Conservation (phyloP, 139 green algal genomes). For the Closterium sp. region DNA sequence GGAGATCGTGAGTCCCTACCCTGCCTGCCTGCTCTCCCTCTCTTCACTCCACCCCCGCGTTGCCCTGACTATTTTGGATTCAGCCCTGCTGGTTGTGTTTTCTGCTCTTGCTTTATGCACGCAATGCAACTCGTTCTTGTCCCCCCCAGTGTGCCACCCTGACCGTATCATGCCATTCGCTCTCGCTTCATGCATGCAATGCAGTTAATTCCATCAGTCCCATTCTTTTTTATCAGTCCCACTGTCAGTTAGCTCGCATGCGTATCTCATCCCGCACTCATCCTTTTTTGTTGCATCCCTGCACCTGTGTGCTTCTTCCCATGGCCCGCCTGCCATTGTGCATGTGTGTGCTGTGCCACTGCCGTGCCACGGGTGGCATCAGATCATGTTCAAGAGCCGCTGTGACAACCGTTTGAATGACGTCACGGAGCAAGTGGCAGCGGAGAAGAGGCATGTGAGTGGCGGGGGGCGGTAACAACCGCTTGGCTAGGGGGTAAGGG, state of each 20-base stretch:
- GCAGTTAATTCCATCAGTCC: not conserved
- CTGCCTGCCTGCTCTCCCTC: too few species aligned
- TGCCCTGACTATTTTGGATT: too few species aligned
- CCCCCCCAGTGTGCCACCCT: too few species aligned
- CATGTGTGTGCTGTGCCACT: too few species aligned
- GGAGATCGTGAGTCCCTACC: constrained; percentile 39
- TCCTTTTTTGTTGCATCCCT: not conserved
- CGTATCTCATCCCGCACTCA: not conserved
- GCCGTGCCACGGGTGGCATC: too few species aligned
- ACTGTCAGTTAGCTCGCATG: not conserved
- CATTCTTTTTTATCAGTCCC: not conserved
- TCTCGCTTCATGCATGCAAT: too few species aligned
- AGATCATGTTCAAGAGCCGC: constrained; percentile 46
- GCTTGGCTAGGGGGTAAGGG: not conserved
- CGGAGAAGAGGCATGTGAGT: constrained; percentile 36
- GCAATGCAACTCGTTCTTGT: too few species aligned
- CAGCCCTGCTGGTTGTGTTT: too few species aligned
- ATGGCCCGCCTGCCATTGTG: not conserved
- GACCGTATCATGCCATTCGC: too few species aligned
- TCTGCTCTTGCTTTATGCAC: too few species aligned
- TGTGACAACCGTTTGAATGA: constrained; percentile 47
- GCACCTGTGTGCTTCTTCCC: not conserved
- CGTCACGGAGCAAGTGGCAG: constrained; percentile 1
- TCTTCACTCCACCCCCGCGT: too few species aligned
- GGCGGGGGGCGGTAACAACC: not conserved